Conservation (phyloP, 139 green algal genomes). For the Chlamydomonas sphaeroides region DNA sequence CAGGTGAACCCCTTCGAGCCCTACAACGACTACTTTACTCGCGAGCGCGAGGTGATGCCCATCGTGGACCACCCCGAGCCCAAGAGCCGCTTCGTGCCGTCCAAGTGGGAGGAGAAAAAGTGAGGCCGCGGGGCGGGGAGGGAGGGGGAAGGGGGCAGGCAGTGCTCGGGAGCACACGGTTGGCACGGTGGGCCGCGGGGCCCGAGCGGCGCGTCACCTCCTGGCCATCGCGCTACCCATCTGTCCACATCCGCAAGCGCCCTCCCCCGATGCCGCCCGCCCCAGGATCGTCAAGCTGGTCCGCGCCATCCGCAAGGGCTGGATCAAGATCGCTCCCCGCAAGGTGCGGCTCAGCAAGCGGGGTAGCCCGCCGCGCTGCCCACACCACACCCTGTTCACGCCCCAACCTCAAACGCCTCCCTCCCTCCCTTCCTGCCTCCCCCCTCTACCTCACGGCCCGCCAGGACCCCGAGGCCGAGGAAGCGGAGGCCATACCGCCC, state of each 20-base stretch:
- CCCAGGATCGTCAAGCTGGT: constrained; percentile 74
- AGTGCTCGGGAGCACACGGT: no score
- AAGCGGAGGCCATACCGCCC: constrained; percentile 49
- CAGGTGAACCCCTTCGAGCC: constrained; percentile 73
- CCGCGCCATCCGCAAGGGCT: constrained; percentile 92
- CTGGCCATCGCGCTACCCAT: no score
- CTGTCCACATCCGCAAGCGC: no score
- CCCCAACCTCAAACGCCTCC: no score
- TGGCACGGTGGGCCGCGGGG: no score
- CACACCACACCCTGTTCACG: no score
- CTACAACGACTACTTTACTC: constrained; percentile 77
- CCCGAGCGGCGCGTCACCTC: no score
- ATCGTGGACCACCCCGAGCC: constrained; percentile 88
- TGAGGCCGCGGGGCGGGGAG: constrained; percentile 44
- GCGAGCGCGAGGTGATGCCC: constrained; percentile 80
- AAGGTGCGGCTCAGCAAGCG: no score
- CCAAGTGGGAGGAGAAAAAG: constrained; percentile 97
- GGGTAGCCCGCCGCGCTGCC: no score
- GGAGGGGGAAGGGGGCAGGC: no score
- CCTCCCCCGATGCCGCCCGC: background rate
- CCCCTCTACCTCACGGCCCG: no score
- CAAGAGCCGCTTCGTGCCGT: constrained; percentile 96
- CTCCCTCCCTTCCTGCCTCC: no score
- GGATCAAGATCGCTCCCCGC: constrained; percentile 74
- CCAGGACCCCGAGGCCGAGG: constrained; percentile 35